Percentiles rank a stretch among this genome's conserved stretches.
Evolutionary conservation across 345 rosid species (phyloP).

Genomic region (Eucalyptus melliodora): DNA sequence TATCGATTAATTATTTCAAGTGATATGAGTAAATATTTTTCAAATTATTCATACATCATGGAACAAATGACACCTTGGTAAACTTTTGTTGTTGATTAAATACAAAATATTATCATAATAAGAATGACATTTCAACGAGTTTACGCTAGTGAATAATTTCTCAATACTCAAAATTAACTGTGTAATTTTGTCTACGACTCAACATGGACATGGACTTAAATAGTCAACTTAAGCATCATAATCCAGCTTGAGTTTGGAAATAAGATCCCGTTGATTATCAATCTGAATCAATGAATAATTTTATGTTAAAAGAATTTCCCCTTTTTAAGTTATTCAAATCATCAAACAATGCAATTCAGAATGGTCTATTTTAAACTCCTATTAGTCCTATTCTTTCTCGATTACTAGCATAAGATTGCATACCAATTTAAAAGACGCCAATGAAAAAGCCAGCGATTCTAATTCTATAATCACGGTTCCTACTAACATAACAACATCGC

Average conservation of each 20-base stretch:
- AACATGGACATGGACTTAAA: background rate
- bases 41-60: no score
- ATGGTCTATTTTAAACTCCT: background rate
- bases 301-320: background rate
- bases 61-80: no score
- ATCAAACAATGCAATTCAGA: background rate
- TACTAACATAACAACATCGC: background rate
- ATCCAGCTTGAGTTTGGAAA: background rate
- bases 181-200: background rate
- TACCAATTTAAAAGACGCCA: background rate
- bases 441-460: background rate
- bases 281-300: background rate
- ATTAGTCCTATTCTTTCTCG: background rate
- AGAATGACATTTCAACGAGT: background rate
- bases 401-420: background rate
- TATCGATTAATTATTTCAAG: no score
- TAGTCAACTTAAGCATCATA: background rate
- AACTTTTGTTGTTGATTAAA: background rate
- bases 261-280: background rate
- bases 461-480: background rate
- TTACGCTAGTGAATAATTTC: background rate
- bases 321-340: background rate
- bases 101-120: accelerated
- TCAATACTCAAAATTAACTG: background rate
- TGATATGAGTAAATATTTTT: no score